These are phyloP conservation scores for Blastomyces silverae DNA, from an alignment of 2,329 filamentous ascomycete species.

Conservation along the genomic window DNA sequence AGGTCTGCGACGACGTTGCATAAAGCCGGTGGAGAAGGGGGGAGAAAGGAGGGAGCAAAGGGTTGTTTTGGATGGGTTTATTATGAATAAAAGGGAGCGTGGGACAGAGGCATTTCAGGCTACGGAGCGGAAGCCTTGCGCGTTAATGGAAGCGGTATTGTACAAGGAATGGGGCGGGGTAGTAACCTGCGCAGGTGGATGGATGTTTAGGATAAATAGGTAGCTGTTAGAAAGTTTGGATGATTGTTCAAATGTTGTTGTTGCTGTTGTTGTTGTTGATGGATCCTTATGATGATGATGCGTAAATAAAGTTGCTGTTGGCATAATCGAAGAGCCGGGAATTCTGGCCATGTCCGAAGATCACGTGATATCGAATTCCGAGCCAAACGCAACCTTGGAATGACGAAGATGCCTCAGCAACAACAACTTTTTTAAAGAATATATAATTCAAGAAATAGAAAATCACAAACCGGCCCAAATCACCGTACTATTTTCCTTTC, in stretches of 20 bases:
- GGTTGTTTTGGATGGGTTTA: not conserved
- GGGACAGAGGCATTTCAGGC: slow-evolving; percentile 1
- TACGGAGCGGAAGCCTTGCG: not conserved
- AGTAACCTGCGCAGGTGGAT: not conserved
- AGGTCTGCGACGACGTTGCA: slow-evolving; percentile 54
- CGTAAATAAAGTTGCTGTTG: not conserved
- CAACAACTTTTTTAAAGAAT: not conserved
- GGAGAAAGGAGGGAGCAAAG: not conserved
- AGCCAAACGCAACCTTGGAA: not conserved
- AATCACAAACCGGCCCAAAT: not conserved
- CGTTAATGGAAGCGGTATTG: not conserved
- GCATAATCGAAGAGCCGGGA: not conserved
- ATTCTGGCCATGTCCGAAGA: not conserved
- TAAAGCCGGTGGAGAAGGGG: slow-evolving; percentile 23
- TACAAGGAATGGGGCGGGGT: not conserved
- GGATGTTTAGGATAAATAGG: not conserved
- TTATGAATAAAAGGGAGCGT: not conserved
- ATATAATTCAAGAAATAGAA: not conserved
- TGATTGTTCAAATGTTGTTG: not conserved
- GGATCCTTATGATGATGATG: not conserved
- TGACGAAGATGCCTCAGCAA: not conserved
- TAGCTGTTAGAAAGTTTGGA: not conserved
- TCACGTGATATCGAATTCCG: not conserved
- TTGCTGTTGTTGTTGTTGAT: not conserved
- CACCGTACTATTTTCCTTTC: not conserved